A percentile compares a stretch with the other conserved stretches of the same genome.
Conservation (phyloP, 495 filamentous ascomycete species). For the Rostrohypoxylon terebratum region DNA sequence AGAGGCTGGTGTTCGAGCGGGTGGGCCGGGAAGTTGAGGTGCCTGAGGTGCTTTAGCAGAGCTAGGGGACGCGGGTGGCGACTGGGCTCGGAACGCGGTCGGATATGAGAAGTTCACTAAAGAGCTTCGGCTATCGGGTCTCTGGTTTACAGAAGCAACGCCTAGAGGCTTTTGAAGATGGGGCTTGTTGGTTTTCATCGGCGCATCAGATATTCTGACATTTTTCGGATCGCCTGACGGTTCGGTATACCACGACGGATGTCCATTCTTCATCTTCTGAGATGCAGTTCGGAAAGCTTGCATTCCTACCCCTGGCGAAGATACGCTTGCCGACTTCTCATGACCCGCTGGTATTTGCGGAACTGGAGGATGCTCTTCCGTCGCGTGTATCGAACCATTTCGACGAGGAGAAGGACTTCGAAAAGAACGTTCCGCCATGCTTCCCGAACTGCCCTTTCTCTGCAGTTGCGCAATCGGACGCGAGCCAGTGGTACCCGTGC, state of each 20-base stretch:
- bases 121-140: conserved; percentile 69
- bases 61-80: conserved; percentile 53
- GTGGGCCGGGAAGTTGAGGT: conserved; percentile 40
- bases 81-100: conserved; percentile 54
- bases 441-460: conserved; percentile 75
- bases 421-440: conserved; percentile 89
- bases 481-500: conserved; percentile 55
- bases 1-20: conserved; percentile 27
- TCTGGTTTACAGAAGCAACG: conserved; percentile 13
- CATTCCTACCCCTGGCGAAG: conserved; percentile 49
- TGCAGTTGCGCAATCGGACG: conserved; percentile 60
- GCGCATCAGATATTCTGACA: conserved; percentile 57
- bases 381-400: conserved; percentile 45
- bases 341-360: conserved; percentile 70
- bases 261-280: conserved; percentile 54
- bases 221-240: conserved; percentile 57
- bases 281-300: conserved; percentile 58
- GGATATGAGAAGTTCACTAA: conserved; percentile 92
- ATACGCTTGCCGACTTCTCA: conserved; percentile 29
- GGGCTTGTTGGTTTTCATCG: conserved; percentile 54
- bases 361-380: conserved; percentile 74
- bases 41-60: conserved; percentile 53
- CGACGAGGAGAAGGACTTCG: conserved; percentile 72
- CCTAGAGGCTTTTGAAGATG: conserved; percentile 26
- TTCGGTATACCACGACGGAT: conserved; percentile 57